These are phyloP conservation scores for Dactylellina drechsleri DNA, from an alignment of 2,329 filamentous ascomycete genomes.

Conservation along the genomic window DNA sequence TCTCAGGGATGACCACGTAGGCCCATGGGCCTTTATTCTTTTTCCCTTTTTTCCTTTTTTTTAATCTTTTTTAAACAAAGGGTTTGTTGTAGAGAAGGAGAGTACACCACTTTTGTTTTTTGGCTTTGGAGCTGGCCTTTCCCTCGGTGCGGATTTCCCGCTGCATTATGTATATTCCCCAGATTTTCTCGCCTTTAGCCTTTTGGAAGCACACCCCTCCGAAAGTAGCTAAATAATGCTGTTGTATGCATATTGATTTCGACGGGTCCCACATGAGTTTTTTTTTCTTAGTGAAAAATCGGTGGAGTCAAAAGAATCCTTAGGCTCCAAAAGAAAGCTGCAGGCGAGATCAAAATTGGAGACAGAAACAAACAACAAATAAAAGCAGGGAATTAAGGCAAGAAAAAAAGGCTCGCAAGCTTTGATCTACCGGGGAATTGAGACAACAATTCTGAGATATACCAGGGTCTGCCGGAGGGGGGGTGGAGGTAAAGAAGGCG, in stretches of 20 bases:
- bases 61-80: conserved; percentile 22
- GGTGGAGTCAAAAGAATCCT: not conserved
- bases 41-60: conserved; percentile 2
- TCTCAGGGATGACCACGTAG: conserved; percentile 55
- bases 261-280: conserved; percentile 11
- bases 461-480: conserved; percentile 35
- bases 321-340: conserved; percentile 21
- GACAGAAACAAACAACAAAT: no score
- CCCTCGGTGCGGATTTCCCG: conserved; percentile 30
- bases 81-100: conserved; percentile 8
- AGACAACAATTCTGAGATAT: conserved; percentile 48
- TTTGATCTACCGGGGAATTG: conserved; percentile 42
- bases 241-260: conserved; percentile 22
- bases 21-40: conserved; percentile 3
- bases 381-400: conserved; percentile 34
- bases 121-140: not conserved
- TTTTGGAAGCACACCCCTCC: conserved; percentile 40
- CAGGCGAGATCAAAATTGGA: conserved; percentile 30
- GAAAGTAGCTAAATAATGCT: conserved; percentile 38
- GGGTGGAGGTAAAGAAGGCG: conserved; percentile 13
- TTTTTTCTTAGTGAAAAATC: conserved; percentile 1
- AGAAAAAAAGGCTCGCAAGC: conserved; percentile 29
- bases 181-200: conserved; percentile 49
- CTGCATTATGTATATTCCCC: conserved; percentile 54
- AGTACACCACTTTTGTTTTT: conserved; percentile 14